Base-by-base conservation (phyloP, 441 rosid genomes). In the Erodium moschatum region DNA sequence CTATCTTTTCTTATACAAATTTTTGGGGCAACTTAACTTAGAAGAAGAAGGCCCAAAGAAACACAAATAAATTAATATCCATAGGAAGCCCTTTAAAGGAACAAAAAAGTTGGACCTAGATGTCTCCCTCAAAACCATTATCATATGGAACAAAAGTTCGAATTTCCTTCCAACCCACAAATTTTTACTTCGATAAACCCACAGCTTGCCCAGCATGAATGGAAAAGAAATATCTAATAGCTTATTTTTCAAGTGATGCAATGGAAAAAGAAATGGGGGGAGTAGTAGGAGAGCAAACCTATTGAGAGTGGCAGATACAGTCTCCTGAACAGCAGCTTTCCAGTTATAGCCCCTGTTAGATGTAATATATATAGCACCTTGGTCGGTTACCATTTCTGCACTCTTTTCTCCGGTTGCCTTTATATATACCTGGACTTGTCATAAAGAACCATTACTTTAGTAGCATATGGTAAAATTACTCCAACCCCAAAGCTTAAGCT, bases 301-400 rank as follows among this genome's bases (percentile, higher is more conserved):
- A 77, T 93, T 93, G 66, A 90, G 92, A 29, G 98, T 93, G 68
- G 98, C 96, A n/a, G 96, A 93, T 11, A 90, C 96, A 40, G 92
- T 86, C 81, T 93, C 98, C 74, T 93, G 96, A 73, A 90, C 89
- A 42, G 95, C 95, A 66, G 98, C 97, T 79, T 76, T 93, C 98
- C 96, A 87, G 77, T 93, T 93, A 74, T 87, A 90, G 19, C 98
- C 97, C 75, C 74, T 84, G 75, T 90, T 93, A 6, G 98, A 84
- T 42, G 98, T 93, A 77, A 86, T 69, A 81, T 90, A 93, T 27
- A 90, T 93, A 67, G 98, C 97, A 75, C 98, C 98, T 83, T 93
- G 76, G 73, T 93, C 96, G 0, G 97, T 93, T 64, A 90, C 97
- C 97, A 93, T 89, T 80, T 93, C 97, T 33, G 96, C 97, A 73